A percentile compares a stretch with the other conserved stretches of the same genome.
Evolutionary conservation across 768 basidiomycete species (phyloP).

Genomic region (Suillus discolor): DNA sequence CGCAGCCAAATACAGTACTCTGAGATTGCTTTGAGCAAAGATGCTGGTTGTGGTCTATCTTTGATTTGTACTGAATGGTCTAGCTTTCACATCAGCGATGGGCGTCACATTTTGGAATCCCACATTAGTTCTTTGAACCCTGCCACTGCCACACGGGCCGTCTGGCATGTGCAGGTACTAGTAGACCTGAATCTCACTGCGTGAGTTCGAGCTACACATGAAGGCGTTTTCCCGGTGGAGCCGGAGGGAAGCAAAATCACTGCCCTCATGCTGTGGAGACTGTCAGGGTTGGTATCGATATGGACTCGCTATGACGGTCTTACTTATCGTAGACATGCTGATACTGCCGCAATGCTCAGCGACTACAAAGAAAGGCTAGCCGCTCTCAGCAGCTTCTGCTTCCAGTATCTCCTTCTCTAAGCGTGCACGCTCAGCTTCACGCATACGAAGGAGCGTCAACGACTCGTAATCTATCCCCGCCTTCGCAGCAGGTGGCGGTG

Average conservation of each 20-base stretch:
- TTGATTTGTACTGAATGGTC: background rate
- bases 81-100: background rate
- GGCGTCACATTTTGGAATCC: background rate
- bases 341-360: background rate
- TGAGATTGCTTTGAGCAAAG: background rate
- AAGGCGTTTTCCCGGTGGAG: background rate
- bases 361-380: background rate
- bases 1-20: background rate
- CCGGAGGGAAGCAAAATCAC: background rate
- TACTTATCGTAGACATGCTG: background rate
- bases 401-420: slow-evolving; percentile 78
- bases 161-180: background rate
- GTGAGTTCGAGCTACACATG: background rate
- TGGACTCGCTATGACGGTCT: background rate
- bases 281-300: background rate
- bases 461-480: slow-evolving; percentile 75
- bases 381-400: slow-evolving; percentile 53
- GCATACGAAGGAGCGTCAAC: slow-evolving; percentile 75
- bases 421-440: slow-evolving; percentile 78
- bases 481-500: slow-evolving; percentile 25
- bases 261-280: background rate
- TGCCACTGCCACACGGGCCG: background rate
- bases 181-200: background rate
- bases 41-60: background rate
- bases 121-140: background rate